Percentiles rank a stretch among this genome's conserved stretches.
Conservation (phyloP, 116 monocot species). For the Trichopus zeylanicus region DNA sequence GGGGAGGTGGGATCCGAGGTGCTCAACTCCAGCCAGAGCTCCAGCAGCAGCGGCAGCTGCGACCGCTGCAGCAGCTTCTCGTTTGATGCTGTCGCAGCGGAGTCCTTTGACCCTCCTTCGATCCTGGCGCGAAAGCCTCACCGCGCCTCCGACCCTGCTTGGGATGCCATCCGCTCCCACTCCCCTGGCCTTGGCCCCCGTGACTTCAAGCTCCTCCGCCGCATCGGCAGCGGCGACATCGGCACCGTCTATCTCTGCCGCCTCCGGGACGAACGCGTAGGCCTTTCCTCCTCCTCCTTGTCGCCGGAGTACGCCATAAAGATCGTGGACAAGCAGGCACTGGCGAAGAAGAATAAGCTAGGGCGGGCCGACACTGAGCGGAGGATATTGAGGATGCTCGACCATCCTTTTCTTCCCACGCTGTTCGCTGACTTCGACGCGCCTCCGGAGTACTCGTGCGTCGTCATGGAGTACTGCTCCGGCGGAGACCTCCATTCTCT, state of each 20-base stretch:
- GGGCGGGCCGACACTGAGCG: constrained; percentile 59
- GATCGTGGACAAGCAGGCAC: constrained; percentile 58
- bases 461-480: constrained; percentile 82
- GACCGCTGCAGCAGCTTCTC: constrained; percentile 42
- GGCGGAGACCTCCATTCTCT: constrained; percentile 89
- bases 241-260: constrained; percentile 82
- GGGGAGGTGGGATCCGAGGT: constrained; percentile 37
- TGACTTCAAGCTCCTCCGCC: constrained; percentile 69
- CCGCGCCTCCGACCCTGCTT: constrained; percentile 38
- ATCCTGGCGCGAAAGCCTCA: constrained; percentile 17
- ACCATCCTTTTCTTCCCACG: constrained; percentile 81
- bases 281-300: neutral
- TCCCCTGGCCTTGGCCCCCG: constrained; percentile 20
- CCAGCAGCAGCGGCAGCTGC: constrained; percentile 30
- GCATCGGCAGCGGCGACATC: constrained; percentile 78
- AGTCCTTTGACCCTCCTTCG: neutral
- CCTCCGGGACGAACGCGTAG: constrained; percentile 19
- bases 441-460: constrained; percentile 51
- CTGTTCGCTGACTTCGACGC: constrained; percentile 89
- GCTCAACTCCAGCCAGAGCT: constrained; percentile 50
- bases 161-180: constrained; percentile 22
- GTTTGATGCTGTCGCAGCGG: constrained; percentile 11
- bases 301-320: constrained; percentile 64
- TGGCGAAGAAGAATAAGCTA: constrained; percentile 68
- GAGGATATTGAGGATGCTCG: constrained; percentile 46